Evolutionary conservation across 2,329 filamentous ascomycete genomes (phyloP).

Genomic region (Byssothecium circinans): DNA sequence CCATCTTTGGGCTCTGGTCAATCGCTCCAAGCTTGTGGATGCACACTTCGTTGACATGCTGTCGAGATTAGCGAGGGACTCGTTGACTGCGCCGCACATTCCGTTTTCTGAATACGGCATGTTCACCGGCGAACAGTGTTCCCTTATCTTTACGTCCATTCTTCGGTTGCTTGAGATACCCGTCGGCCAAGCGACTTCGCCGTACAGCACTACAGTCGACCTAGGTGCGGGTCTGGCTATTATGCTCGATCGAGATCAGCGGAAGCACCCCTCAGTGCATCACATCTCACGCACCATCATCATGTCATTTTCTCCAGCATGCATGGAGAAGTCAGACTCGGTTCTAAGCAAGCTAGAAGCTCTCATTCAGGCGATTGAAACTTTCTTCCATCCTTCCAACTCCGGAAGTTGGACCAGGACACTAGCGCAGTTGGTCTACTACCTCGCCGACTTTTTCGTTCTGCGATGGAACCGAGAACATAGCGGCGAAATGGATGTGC

Average conservation of each 20-base stretch:
- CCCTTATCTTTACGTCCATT: constrained; percentile 89
- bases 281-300: constrained; percentile 92
- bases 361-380: constrained; percentile 91
- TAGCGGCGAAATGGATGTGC: constrained; percentile 87
- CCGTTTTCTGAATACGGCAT: constrained; percentile 85
- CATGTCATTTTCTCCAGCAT: constrained; percentile 86
- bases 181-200: constrained; percentile 91
- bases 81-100: constrained; percentile 72
- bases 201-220: constrained; percentile 80
- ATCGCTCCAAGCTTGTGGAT: constrained; percentile 84
- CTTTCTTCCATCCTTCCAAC: constrained; percentile 98
- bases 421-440: constrained; percentile 86
- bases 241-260: constrained; percentile 87
- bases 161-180: constrained; percentile 90
- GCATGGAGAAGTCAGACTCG: constrained; percentile 74
- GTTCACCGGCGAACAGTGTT: constrained; percentile 88
- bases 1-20: constrained; percentile 93
- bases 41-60: constrained; percentile 86
- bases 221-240: constrained; percentile 79
- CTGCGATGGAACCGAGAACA: constrained; percentile 96
- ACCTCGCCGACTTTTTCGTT: constrained; percentile 92
- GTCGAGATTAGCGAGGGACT: constrained; percentile 84
- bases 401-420: constrained; percentile 89
- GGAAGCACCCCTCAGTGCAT: constrained; percentile 89
- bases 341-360: constrained; percentile 85